These are phyloP conservation scores for Dalbergia cochinchinensis DNA, from an alignment of 306 rosid species.

Conservation along the genomic window DNA sequence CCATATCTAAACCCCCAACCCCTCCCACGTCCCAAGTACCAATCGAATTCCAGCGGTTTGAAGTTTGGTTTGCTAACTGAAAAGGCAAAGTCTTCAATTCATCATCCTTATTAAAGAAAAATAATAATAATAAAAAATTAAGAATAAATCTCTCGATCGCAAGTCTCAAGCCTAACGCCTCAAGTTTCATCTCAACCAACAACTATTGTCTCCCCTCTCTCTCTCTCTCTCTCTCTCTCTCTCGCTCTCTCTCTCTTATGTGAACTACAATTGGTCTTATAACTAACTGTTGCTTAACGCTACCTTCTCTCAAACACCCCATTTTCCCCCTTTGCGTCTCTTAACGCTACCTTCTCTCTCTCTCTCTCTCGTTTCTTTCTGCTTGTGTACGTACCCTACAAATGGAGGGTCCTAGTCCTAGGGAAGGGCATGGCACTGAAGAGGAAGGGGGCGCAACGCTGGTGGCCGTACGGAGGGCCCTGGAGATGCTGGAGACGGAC, in stretches of 20 bases:
- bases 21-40: too few species aligned
- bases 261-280: background rate
- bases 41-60: too few species aligned
- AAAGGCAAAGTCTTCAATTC: too few species aligned
- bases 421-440: conserved; percentile 4
- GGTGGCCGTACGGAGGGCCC: conserved; percentile 63
- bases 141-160: background rate
- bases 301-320: conserved; percentile 2
- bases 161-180: background rate
- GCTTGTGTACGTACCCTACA: background rate
- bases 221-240: background rate
- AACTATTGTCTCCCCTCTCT: background rate
- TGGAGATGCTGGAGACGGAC: conserved; percentile 60
- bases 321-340: background rate
- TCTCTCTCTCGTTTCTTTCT: background rate
- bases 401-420: conserved; percentile 40
- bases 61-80: background rate
- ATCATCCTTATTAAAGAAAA: too few species aligned
- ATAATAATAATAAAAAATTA: too few species aligned
- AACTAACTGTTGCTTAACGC: conserved; percentile 59
- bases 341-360: background rate
- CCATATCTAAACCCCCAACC: too few species aligned
- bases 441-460: conserved; percentile 10
- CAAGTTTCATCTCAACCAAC: conserved; percentile 2
- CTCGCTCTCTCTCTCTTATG: background rate